Evolutionary conservation across 78 protist genomes (phyloP).

Genomic region (Dictyostelium firmibasis): DNA sequence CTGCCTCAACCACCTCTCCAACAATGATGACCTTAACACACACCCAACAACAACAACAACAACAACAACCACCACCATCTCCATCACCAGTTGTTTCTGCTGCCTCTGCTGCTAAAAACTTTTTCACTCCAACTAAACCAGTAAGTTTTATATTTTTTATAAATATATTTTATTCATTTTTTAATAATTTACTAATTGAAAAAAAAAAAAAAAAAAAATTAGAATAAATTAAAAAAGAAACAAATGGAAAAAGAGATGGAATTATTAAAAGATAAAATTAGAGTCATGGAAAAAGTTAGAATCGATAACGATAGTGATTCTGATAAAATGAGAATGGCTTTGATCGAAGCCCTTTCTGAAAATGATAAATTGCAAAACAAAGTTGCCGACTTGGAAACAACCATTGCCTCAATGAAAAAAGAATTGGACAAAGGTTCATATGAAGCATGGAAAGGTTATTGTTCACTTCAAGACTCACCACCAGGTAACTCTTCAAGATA

Average conservation of each 20-base stretch:
- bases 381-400: slow-evolving; percentile 23
- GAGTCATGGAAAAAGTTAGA: slow-evolving; percentile 60
- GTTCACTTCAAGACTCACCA: slow-evolving; percentile 71
- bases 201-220: not conserved
- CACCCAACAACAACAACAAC: not conserved
- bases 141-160: not conserved
- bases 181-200: not conserved
- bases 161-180: not conserved
- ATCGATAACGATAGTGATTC: slow-evolving; percentile 23
- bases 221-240: slow-evolving; percentile 63
- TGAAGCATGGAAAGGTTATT: slow-evolving; percentile 65
- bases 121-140: slow-evolving; percentile 49
- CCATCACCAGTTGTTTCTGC: slow-evolving; percentile 25
- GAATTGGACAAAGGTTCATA: slow-evolving; percentile 55
- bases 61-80: not conserved
- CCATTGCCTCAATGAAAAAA: not conserved
- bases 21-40: slow-evolving; percentile 51
- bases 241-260: slow-evolving; percentile 61
- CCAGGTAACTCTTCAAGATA: slow-evolving; percentile 72
- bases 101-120: slow-evolving; percentile 20
- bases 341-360: slow-evolving; percentile 49
- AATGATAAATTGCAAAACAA: slow-evolving; percentile 33
- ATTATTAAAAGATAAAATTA: slow-evolving; percentile 39
- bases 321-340: slow-evolving; percentile 18
- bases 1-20: not conserved